Percentiles rank a stretch among this genome's conserved stretches.
These are phyloP conservation scores for Eucalyptus guilfoylei DNA, from an alignment of 345 rosid species.

Conservation along the genomic window DNA sequence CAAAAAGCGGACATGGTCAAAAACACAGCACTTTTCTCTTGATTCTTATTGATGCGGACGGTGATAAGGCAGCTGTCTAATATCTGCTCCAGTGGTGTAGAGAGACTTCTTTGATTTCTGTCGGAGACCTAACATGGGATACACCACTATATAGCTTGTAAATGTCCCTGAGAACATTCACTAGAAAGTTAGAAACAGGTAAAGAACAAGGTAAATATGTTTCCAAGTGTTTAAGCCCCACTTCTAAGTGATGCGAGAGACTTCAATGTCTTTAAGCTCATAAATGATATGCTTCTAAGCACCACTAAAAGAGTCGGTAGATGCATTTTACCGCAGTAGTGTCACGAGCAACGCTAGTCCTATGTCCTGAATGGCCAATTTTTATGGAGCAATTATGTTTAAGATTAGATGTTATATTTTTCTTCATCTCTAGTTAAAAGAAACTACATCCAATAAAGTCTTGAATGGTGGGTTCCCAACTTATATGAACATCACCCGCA, in stretches of 20 bases:
- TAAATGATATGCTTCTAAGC: not conserved
- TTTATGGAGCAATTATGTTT: not conserved
- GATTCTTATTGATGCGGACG: not conserved
- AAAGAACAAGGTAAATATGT: not conserved
- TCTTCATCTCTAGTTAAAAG: not conserved
- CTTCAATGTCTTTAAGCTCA: not conserved
- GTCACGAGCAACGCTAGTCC: not conserved
- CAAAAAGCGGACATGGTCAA: not conserved
- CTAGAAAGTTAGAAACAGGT: not conserved
- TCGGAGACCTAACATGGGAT: not conserved
- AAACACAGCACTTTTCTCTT: not conserved
- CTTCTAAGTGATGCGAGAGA: not conserved
- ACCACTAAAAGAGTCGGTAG: not conserved
- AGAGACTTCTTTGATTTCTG: not conserved
- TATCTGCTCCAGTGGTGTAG: not conserved
- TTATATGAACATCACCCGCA: not conserved
- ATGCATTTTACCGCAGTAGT: rapidly evolving
- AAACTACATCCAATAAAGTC: not conserved
- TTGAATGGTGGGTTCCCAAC: not conserved
- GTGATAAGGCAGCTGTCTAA: not conserved
- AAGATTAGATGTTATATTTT: not conserved
- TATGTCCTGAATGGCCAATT: rapidly evolving
- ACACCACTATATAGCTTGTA: not conserved
- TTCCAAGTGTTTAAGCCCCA: not conserved
- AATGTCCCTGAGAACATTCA: not conserved